These are phyloP conservation scores for Hemerocallis citrina DNA, from an alignment of 106 monocot species.

Conservation along the genomic window DNA sequence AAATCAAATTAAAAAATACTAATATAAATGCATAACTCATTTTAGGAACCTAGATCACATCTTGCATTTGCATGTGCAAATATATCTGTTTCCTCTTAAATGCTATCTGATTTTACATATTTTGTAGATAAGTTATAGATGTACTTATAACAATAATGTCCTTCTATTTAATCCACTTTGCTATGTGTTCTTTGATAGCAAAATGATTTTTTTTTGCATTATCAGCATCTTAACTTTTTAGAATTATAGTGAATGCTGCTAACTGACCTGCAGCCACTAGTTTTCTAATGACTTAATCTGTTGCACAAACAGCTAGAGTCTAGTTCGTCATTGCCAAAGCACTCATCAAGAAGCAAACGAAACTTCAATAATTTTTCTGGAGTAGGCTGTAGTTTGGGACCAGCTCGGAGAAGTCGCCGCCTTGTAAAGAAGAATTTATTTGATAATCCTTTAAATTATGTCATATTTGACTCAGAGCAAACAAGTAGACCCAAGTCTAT, in stretches of 20 bases:
- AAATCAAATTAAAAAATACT: too few relatives aligned
- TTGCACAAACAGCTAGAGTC: conserved; percentile 26
- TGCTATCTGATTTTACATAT: background rate
- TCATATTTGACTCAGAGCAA: background rate
- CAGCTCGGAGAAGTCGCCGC: conserved; percentile 20
- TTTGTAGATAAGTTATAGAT: too few relatives aligned
- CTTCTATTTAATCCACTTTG: too few relatives aligned
- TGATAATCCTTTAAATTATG: conserved; percentile 3
- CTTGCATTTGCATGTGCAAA: background rate
- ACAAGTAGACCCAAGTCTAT: background rate
- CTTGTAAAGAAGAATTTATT: conserved; percentile 25
- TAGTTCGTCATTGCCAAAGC: background rate
- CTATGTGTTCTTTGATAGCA: too few relatives aligned
- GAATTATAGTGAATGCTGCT: background rate
- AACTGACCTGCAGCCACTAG: background rate
- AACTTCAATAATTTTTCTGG: conserved; percentile 11
- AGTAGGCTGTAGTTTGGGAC: conserved; percentile 6
- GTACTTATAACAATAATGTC: too few relatives aligned
- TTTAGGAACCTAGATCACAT: background rate
- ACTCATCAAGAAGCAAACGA: conserved; percentile 16
- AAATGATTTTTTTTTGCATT: background rate
- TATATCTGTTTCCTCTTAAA: background rate
- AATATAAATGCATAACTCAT: background rate
- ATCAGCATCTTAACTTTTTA: background rate
- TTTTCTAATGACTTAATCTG: background rate